Evolutionary conservation across 2,329 filamentous ascomycete genomes (phyloP).

Genomic region (Elsinoe arachidis): DNA sequence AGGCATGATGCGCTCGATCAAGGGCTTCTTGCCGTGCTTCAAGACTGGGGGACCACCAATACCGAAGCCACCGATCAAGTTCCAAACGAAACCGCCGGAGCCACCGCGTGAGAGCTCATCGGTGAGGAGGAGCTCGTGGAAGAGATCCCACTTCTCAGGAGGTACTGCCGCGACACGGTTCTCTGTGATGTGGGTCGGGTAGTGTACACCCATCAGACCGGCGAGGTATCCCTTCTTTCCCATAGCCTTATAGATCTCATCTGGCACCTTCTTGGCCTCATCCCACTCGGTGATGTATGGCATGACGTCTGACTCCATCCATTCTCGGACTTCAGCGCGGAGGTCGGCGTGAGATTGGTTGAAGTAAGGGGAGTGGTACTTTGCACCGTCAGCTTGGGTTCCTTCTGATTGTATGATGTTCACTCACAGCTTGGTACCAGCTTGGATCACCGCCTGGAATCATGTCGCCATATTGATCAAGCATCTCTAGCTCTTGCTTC

Average conservation of each 20-base stretch:
- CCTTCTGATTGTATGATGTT: slow-evolving; percentile 4
- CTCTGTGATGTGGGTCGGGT: slow-evolving; percentile 65
- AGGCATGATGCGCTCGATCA: slow-evolving; percentile 81
- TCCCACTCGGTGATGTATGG: slow-evolving; percentile 95
- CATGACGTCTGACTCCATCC: slow-evolving; percentile 83
- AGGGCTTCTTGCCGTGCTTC: slow-evolving; percentile 79
- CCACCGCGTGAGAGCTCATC: slow-evolving; percentile 86
- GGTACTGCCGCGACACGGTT: slow-evolving; percentile 68
- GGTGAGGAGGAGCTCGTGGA: slow-evolving; percentile 93
- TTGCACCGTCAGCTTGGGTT: slow-evolving; percentile 7
- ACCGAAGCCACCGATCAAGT: slow-evolving; percentile 89
- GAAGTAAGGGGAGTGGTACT: slow-evolving; percentile 96
- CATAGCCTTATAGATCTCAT: slow-evolving; percentile 90
- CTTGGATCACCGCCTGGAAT: slow-evolving; percentile 86
- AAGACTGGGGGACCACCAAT: slow-evolving; percentile 87
- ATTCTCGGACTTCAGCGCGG: slow-evolving; percentile 81
- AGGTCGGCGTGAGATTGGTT: slow-evolving; percentile 90
- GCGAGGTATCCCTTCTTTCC: slow-evolving; percentile 85
- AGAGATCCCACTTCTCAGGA: slow-evolving; percentile 90
- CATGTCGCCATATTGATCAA: slow-evolving; percentile 77
- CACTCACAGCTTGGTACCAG: slow-evolving; percentile 86
- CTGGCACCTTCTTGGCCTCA: slow-evolving; percentile 82
- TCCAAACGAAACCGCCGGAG: slow-evolving; percentile 93
- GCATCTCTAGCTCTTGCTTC: slow-evolving; percentile 55
- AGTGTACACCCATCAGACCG: slow-evolving; percentile 79